phyloP scores from a whole-genome alignment of 768 basidiomycete genomes.

The Tulasnella calospora region DNA sequence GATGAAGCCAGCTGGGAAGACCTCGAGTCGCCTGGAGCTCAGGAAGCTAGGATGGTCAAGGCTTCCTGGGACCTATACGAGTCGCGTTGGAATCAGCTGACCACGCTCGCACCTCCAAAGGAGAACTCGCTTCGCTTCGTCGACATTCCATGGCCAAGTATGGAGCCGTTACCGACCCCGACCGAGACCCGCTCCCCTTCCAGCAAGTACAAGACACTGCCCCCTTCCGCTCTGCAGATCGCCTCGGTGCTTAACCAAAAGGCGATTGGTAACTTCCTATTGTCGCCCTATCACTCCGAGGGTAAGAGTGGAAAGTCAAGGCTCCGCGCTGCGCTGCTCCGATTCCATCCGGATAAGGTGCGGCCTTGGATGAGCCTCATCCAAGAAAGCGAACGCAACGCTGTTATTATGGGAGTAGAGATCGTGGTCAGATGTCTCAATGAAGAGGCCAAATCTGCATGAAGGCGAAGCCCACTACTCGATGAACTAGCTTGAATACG shows the following conservation, averaged over 20 bases:
- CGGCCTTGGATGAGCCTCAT: conserved; percentile 19
- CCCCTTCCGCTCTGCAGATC: conserved; percentile 20
- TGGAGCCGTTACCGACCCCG: conserved; percentile 16
- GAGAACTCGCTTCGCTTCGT: conserved; percentile 23
- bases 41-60: conserved; percentile 1
- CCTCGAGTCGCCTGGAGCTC: neutral
- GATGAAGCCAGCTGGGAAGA: conserved; percentile 9
- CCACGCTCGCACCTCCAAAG: conserved; percentile 2
- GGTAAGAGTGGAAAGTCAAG: conserved; percentile 11
- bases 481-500: conserved; percentile 5
- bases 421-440: conserved; percentile 23
- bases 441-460: conserved; percentile 1
- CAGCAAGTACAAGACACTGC: neutral
- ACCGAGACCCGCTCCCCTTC: conserved; percentile 6
- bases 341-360: conserved; percentile 25
- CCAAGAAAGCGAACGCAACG: conserved; percentile 10
- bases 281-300: conserved; percentile 21
- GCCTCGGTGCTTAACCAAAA: conserved; percentile 6
- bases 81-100: conserved; percentile 7
- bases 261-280: conserved; percentile 14
- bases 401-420: conserved; percentile 24
- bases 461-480: neutral
- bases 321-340: conserved; percentile 19
- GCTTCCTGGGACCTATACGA: conserved; percentile 24
- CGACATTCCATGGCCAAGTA: conserved; percentile 25